These are phyloP conservation scores for Penicillium hesseltinei DNA, from an alignment of 2,329 filamentous ascomycete species.

Conservation along the genomic window DNA sequence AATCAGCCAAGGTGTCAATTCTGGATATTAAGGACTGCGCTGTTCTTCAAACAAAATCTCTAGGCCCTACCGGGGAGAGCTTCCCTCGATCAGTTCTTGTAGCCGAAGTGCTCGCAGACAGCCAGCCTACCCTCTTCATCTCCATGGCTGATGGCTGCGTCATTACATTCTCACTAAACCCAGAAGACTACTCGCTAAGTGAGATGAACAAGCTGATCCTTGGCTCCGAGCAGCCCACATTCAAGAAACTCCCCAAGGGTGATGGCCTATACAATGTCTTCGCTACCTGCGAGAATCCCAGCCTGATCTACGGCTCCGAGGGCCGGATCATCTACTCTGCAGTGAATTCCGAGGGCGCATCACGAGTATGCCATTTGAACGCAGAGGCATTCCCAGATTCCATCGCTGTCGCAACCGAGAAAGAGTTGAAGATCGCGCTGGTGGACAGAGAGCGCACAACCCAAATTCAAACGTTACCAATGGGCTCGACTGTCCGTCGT, in stretches of 20 bases:
- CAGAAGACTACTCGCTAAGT: conserved; percentile 60
- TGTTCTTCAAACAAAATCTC: conserved; percentile 62
- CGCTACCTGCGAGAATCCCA: conserved; percentile 90
- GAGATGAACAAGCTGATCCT: conserved; percentile 78
- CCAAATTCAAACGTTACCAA: conserved; percentile 75
- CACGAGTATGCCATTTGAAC: conserved; percentile 78
- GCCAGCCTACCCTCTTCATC: conserved; percentile 75
- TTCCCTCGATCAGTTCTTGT: conserved; percentile 81
- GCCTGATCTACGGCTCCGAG: conserved; percentile 85
- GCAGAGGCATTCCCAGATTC: conserved; percentile 75
- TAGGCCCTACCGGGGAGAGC: conserved; percentile 67
- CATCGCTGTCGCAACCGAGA: conserved; percentile 75
- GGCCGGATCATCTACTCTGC: conserved; percentile 89
- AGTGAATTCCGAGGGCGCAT: conserved; percentile 83
- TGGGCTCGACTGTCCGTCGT: conserved; percentile 79
- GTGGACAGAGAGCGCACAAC: conserved; percentile 85
- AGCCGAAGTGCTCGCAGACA: conserved; percentile 67
- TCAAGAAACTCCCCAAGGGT: conserved; percentile 72
- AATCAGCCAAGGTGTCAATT: conserved; percentile 74
- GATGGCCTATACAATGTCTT: conserved; percentile 75
- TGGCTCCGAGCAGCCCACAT: conserved; percentile 78
- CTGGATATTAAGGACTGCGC: conserved; percentile 66
- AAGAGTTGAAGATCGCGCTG: conserved; percentile 72
- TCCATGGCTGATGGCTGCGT: conserved; percentile 92
- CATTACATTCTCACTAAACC: conserved; percentile 73